A percentile compares a stretch with the other conserved stretches of the same genome.
Evolutionary conservation across 495 filamentous ascomycete genomes (phyloP).

Genomic region (Hypoxylon lenormandii): DNA sequence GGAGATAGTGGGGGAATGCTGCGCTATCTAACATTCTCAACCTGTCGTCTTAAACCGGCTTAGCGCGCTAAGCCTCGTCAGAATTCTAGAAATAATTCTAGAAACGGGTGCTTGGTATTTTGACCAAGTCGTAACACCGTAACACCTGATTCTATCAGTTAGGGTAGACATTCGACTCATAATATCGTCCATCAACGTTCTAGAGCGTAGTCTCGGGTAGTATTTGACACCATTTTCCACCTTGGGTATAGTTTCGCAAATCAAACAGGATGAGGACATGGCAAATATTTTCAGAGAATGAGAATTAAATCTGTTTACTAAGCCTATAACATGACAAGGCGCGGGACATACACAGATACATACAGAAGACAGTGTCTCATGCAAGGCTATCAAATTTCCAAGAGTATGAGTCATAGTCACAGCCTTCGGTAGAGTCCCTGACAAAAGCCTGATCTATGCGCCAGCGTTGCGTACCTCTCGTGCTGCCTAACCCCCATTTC

Average conservation of each 20-base stretch:
- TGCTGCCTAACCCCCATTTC: slow-evolving; percentile 17
- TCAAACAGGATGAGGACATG: no score
- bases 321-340: no score
- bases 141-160: no score
- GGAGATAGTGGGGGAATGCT: slow-evolving; percentile 38
- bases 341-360: background rate
- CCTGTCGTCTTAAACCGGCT: slow-evolving; percentile 10
- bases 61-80: slow-evolving; percentile 5
- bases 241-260: no score
- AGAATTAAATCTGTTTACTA: no score
- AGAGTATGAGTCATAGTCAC: slow-evolving; percentile 30
- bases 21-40: background rate
- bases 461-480: slow-evolving; percentile 6
- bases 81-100: slow-evolving; percentile 13
- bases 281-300: no score
- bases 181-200: no score
- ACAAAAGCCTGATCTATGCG: background rate
- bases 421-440: background rate
- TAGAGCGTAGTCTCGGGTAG: no score
- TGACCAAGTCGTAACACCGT: background rate
- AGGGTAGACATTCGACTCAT: no score
- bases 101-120: slow-evolving; percentile 1
- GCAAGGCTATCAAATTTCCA: slow-evolving; percentile 29
- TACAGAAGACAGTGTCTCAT: slow-evolving; percentile 18
- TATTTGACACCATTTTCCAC: no score